Evolutionary conservation across 1,139 yeast species (phyloP), one percentile per base, ranked within the genome.

Genomic region (Kodamaea ohmeri): DNA sequence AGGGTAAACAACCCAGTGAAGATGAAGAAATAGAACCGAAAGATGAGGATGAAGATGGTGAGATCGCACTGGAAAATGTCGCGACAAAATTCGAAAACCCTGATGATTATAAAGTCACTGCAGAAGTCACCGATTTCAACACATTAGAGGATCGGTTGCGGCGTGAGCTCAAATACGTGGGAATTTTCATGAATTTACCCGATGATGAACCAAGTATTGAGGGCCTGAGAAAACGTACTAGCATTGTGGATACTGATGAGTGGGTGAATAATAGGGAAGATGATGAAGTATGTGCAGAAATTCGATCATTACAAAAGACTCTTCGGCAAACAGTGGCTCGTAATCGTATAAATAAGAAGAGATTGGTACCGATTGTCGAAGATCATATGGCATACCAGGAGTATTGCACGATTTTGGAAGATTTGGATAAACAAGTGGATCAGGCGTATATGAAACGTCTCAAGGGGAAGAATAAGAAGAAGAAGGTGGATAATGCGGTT

Each of bases 321-420:
- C 66, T 94, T 41, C 76, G 74, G 44, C 75, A 71, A 20, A 81
- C 83, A 0, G 75, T 82, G 3, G 68, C 66, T 20, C 67, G 78
- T 41, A 92, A 94, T 56, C 74, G 80, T 44, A 77, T 76, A 42
- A 71, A 90, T 44, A 86, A 86, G 55, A 74, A 78, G 46, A 65
- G 69, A 32, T 59, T 94, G 36, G 64, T 82, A 19, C 95, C 96
- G 1, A 52, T 83, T 0, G 74, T 90, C n/a, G 92, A 89, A 52
- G 95, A 86, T 44, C 95, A 87, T 52, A 72, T 94, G 52, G 97
- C 97, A 18, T 92, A 92, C 78, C 97, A 92, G 58, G 98, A 94
- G 58, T 94, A 88, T 57, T 70, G 82, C 40, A 85, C 94, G 11
- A 89, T 94, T 39, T 63, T 90, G 45, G 97, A 92, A 41, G 97